phyloP scores from a whole-genome alignment of 2,329 filamentous ascomycete species.

The Epichloe sp. region DNA sequence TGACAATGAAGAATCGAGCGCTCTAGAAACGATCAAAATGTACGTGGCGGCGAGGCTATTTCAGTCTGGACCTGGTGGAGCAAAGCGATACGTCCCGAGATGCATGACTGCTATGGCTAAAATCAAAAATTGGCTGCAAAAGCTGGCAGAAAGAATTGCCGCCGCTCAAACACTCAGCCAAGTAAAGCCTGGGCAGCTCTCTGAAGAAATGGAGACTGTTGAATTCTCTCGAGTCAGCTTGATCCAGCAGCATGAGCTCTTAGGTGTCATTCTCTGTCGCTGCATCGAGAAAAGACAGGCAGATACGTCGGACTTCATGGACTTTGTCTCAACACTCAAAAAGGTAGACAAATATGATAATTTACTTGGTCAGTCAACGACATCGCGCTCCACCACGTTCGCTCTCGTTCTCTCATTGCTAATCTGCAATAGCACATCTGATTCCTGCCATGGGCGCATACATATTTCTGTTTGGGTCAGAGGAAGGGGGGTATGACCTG shows the following conservation, averaged over 20 bases:
- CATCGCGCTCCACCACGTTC: background rate
- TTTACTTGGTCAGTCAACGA: conserved; percentile 30
- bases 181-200: conserved; percentile 31
- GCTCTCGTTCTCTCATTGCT: conserved; percentile 4
- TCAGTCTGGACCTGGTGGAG: conserved; percentile 22
- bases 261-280: conserved; percentile 68
- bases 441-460: conserved; percentile 67
- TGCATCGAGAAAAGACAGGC: conserved; percentile 66
- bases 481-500: conserved; percentile 58
- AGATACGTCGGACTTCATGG: conserved; percentile 56
- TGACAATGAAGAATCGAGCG: conserved; percentile 32
- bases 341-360: conserved; percentile 66
- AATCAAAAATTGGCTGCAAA: conserved; percentile 64
- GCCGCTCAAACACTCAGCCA: conserved; percentile 65
- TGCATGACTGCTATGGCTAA: conserved; percentile 66
- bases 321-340: conserved; percentile 55
- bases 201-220: conserved; percentile 62
- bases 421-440: conserved; percentile 49
- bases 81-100: conserved; percentile 54
- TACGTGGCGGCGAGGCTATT: conserved; percentile 22
- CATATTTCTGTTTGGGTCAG: conserved; percentile 66
- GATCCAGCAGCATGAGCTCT: conserved; percentile 75
- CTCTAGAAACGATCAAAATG: conserved; percentile 20
- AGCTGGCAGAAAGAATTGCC: conserved; percentile 61
- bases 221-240: conserved; percentile 71